Evolutionary conservation across 176 grass and related monocot genomes (phyloP).

Genomic region (Bolboschoenus planiculmis): DNA sequence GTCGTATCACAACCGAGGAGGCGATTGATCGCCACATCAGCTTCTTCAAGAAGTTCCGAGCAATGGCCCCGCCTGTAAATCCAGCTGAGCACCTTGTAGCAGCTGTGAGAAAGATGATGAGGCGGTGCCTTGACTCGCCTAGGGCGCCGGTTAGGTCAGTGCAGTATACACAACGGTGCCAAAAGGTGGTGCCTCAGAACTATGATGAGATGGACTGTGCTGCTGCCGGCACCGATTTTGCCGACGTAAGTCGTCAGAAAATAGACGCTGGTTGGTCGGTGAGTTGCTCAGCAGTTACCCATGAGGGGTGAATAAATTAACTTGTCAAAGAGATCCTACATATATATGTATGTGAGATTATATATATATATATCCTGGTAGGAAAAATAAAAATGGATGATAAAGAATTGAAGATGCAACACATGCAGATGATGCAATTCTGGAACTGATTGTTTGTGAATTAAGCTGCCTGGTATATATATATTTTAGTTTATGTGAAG

Average conservation of each 20-base stretch:
- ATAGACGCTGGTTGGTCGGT: background rate
- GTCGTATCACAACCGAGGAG: conserved; percentile 49
- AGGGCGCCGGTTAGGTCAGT: conserved; percentile 23
- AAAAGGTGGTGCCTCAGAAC: conserved; percentile 29
- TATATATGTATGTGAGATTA: background rate
- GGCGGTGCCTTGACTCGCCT: conserved; percentile 60
- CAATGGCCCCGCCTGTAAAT: background rate
- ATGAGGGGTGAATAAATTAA: background rate
- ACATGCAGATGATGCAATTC: background rate
- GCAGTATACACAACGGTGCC: conserved; percentile 6
- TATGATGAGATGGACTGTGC: background rate
- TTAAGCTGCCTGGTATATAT: background rate
- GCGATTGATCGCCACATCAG: conserved; percentile 61
- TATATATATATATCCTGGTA: too few relatives aligned
- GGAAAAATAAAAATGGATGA: background rate
- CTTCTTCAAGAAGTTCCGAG: conserved; percentile 37
- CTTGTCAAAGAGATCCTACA: background rate
- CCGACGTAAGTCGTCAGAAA: background rate
- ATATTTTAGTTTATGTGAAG: background rate
- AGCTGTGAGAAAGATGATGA: conserved; percentile 48
- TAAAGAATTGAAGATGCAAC: background rate
- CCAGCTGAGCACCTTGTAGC: conserved; percentile 53
- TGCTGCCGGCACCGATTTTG: background rate
- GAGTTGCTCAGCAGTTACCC: background rate
- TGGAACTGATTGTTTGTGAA: background rate